Evolutionary conservation across 2,329 filamentous ascomycete species (phyloP).

Genomic region (Colletotrichum tabaci): DNA sequence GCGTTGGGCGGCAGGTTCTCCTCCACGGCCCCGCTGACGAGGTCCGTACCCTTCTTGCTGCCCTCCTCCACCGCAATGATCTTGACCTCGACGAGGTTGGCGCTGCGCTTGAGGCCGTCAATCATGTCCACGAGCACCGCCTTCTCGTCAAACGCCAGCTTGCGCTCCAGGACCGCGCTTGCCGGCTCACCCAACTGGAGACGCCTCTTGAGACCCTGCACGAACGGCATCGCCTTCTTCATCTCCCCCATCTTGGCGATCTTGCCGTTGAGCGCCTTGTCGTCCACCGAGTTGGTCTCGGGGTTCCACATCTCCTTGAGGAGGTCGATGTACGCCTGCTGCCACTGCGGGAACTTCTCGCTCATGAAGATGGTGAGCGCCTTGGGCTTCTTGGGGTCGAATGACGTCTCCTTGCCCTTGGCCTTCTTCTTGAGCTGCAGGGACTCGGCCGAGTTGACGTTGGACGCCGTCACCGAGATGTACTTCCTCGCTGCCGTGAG

Average conservation of each 20-base stretch:
- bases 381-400: conserved; percentile 94
- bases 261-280: conserved; percentile 84
- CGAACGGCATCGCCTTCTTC: conserved; percentile 99
- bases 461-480: conserved; percentile 81
- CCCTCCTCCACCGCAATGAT: conserved; percentile 81
- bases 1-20: conserved; percentile 73
- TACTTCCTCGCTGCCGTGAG: conserved; percentile 88
- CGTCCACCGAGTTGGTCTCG: conserved; percentile 74
- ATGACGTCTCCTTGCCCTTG: conserved; percentile 89
- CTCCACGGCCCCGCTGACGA: conserved; percentile 69
- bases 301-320: conserved; percentile 80
- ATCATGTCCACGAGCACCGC: conserved; percentile 84
- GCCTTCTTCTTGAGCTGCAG: conserved; percentile 88
- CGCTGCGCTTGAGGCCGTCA: conserved; percentile 82
- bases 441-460: conserved; percentile 89
- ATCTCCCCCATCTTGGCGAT: conserved; percentile 89
- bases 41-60: conserved; percentile 73
- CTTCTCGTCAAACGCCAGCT: conserved; percentile 89
- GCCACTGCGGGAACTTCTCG: conserved; percentile 88
- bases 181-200: conserved; percentile 79
- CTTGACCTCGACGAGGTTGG: conserved; percentile 78
- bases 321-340: conserved; percentile 89
- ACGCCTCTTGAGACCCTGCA: conserved; percentile 88
- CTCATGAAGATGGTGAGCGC: conserved; percentile 90
- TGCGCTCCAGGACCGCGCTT: conserved; percentile 82